These are phyloP conservation scores for Coelastrella sp. DNA, from an alignment of 139 green algal species.

Conservation along the genomic window DNA sequence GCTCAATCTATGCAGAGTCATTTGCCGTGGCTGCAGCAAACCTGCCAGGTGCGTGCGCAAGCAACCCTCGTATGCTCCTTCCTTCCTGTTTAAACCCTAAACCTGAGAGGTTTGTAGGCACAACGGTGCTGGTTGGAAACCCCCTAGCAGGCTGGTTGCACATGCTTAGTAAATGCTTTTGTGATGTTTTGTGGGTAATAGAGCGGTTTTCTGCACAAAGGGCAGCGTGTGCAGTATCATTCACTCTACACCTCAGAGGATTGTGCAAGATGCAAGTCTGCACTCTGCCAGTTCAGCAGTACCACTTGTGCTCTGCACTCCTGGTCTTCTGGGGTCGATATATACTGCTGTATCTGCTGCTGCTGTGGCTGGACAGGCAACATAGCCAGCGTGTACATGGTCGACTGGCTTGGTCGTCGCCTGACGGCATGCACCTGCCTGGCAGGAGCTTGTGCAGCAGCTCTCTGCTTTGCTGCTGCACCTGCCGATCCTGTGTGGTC, in stretches of 20 bases:
- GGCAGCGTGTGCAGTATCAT: too few species aligned
- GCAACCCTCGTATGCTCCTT: neutral
- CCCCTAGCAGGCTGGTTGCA: too few species aligned
- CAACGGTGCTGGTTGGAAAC: too few species aligned
- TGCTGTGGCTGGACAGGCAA: conserved; percentile 60
- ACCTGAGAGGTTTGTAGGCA: too few species aligned
- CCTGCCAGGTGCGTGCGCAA: conserved; percentile 57
- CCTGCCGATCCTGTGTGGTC: conserved; percentile 51
- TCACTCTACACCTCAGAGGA: neutral
- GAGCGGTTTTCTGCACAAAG: too few species aligned
- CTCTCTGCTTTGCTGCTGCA: conserved; percentile 57
- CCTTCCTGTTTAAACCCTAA: too few species aligned
- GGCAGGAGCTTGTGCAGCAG: conserved; percentile 48
- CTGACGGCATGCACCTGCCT: conserved; percentile 59
- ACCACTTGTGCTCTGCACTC: neutral
- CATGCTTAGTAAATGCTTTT: too few species aligned
- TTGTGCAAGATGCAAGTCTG: neutral
- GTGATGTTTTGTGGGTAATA: too few species aligned
- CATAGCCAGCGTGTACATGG: conserved; percentile 59
- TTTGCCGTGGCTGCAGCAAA: conserved; percentile 63
- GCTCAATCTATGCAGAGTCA: conserved; percentile 61
- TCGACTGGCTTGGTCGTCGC: conserved; percentile 58
- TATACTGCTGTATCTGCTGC: neutral
- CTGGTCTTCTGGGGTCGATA: neutral
- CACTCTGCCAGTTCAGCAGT: neutral